phyloP scores from a whole-genome alignment of 2,329 filamentous ascomycete genomes.

The Trichoderma sp. region DNA sequence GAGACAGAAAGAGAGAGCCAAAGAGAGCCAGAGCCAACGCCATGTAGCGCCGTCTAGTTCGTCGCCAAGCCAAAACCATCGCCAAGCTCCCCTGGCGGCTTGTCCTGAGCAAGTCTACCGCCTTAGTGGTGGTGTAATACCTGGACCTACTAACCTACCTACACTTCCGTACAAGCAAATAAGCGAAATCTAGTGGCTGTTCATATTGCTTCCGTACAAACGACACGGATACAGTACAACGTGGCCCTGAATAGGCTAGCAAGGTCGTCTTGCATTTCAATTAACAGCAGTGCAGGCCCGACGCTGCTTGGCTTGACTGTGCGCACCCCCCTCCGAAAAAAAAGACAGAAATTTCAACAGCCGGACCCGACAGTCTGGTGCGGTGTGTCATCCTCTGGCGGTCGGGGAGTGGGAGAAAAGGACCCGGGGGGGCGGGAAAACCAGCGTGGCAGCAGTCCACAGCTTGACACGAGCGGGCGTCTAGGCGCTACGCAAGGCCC shows the following conservation, averaged over 20 bases:
- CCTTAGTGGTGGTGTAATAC: neutral
- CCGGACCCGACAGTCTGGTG: slow-evolving; percentile 25
- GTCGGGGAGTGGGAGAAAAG: neutral
- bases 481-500: neutral
- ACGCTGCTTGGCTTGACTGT: neutral
- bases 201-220: neutral
- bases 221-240: neutral
- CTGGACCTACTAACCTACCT: neutral
- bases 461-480: neutral
- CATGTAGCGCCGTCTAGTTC: neutral
- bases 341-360: neutral
- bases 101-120: neutral
- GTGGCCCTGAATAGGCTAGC: neutral
- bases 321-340: neutral
- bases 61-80: slow-evolving; percentile 6
- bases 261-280: neutral
- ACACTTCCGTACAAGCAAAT: neutral
- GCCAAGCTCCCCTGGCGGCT: neutral
- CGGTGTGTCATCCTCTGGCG: slow-evolving; percentile 21
- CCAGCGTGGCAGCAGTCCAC: neutral
- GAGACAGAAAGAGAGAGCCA: neutral
- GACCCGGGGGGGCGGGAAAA: neutral
- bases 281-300: neutral
- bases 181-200: neutral
- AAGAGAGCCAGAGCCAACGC: neutral